phyloP scores from a whole-genome alignment of 1,139 yeast species.

The Candida albicans region DNA sequence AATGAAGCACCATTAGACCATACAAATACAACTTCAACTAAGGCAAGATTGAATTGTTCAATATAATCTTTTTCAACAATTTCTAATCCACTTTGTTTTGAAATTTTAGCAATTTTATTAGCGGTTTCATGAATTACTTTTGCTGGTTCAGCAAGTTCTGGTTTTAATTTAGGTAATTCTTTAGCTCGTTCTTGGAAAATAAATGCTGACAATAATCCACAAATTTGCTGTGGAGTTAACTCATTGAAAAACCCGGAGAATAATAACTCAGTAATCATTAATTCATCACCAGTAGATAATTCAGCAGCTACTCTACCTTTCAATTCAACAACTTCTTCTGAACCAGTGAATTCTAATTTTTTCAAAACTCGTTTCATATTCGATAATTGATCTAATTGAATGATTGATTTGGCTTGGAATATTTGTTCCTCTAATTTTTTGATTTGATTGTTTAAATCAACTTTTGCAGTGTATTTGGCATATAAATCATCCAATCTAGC shows the following conservation, averaged over 20 bases:
- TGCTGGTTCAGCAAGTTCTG: constrained; percentile 87
- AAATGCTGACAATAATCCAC: constrained; percentile 88
- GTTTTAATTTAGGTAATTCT: constrained; percentile 80
- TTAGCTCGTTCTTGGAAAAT: constrained; percentile 96
- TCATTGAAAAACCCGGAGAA: constrained; percentile 95
- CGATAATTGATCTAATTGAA: constrained; percentile 90
- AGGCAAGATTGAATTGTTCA: constrained; percentile 84
- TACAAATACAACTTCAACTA: constrained; percentile 94
- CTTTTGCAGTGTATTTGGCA: constrained; percentile 63
- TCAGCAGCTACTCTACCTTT: constrained; percentile 97
- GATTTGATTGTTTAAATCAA: constrained; percentile 60
- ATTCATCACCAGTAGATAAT: constrained; percentile 92
- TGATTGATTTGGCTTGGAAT: constrained; percentile 81
- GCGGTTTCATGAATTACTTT: constrained; percentile 90
- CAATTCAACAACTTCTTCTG: constrained; percentile 82
- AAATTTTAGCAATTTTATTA: constrained; percentile 79
- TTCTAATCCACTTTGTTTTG: constrained; percentile 86
- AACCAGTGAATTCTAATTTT: constrained; percentile 76
- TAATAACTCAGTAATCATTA: constrained; percentile 83
- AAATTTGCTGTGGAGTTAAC: constrained; percentile 84
- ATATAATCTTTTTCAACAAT: constrained; percentile 88
- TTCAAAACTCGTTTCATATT: constrained; percentile 90
- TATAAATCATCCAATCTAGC: constrained; percentile 63
- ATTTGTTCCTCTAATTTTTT: constrained; percentile 64
- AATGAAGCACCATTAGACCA: constrained; percentile 98